Base-by-base conservation (phyloP, 768 basidiomycete species). In the Xerocomellus dryophilus region DNA sequence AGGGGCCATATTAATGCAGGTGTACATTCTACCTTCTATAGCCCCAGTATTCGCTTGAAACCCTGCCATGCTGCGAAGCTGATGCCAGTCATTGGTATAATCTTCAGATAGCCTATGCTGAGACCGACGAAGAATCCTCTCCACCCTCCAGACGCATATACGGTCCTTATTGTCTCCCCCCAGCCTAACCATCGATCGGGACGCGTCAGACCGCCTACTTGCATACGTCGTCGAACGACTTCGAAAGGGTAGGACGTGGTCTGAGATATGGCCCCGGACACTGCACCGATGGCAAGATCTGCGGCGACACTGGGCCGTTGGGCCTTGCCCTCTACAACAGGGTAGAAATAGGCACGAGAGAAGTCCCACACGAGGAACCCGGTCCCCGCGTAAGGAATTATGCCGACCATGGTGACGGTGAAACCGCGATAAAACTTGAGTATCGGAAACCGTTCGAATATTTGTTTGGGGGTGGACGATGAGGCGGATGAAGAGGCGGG, bases 351-450 rank as follows among this genome's bases (percentile, higher is more conserved):
- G 12, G 86, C 78, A 46, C 85, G 81, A 40, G 88, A 77, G 67
- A 78, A 86, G 39, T 90, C 95, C 87, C 93, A 98, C 31, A 87
- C 85, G 43, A 98, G 80, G 76, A 98, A 98, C 12, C 91, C 92
- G 3, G 93, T 90, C 18, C 96, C 96, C 4, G 94, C 93, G 63
- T 98, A 98, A 6, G 96, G 96, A 31, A 98, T 77, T 81, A 98
- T 98, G 42, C 97, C 96, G 12, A 83, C 70, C 36, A 98, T 71
- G 20, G 94, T 94, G 27, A 97, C 93, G 7, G 86, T 85, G 73
- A 98, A 98, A n/a, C 97, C 96, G 20, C 97, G 90, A 68, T 98
- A 99, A 73, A 98, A 93, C 64, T 95, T 91, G 51, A 94, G 79
- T 48, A 92, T 67, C 15, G 90, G 88, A 62, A 88, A 82, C 12